Evolutionary conservation across 306 rosid species (phyloP).

Genomic region (Gastrolobium bilobum): DNA sequence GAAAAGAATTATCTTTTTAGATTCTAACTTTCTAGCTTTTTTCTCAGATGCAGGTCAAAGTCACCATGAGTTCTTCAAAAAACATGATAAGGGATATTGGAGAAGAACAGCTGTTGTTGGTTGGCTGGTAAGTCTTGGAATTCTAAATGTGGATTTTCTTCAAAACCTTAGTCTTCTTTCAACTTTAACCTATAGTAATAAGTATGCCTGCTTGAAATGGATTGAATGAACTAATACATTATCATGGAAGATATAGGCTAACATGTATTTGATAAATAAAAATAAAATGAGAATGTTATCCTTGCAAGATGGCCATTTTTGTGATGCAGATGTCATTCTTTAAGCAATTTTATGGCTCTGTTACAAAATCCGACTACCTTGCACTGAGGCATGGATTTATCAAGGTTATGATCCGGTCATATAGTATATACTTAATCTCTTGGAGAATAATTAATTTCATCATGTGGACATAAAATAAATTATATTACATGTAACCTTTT

Average conservation of each 20-base stretch:
- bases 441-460: slow-evolving; percentile 7
- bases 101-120: slow-evolving; percentile 73
- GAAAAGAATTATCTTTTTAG: slow-evolving; percentile 27
- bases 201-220: slow-evolving; percentile 21
- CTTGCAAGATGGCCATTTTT: not conserved
- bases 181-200: slow-evolving; percentile 5
- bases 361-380: slow-evolving; percentile 74
- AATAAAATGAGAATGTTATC: not conserved
- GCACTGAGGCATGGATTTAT: slow-evolving; percentile 84
- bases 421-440: not conserved
- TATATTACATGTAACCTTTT: slow-evolving; percentile 29
- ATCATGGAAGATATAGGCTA: not conserved
- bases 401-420: slow-evolving; percentile 58
- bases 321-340: slow-evolving; percentile 71
- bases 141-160: not conserved
- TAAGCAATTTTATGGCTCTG: slow-evolving; percentile 87
- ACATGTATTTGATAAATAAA: not conserved
- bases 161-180: slow-evolving; percentile 21
- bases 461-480: not conserved
- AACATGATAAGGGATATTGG: slow-evolving; percentile 69
- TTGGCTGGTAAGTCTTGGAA: slow-evolving; percentile 69
- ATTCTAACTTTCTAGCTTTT: not conserved
- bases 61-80: slow-evolving; percentile 53
- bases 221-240: not conserved
- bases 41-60: slow-evolving; percentile 33